Percentiles rank a stretch among this genome's conserved stretches.
phyloP scores from a whole-genome alignment of 208 protist species.

The Leishmania amazonensis region DNA sequence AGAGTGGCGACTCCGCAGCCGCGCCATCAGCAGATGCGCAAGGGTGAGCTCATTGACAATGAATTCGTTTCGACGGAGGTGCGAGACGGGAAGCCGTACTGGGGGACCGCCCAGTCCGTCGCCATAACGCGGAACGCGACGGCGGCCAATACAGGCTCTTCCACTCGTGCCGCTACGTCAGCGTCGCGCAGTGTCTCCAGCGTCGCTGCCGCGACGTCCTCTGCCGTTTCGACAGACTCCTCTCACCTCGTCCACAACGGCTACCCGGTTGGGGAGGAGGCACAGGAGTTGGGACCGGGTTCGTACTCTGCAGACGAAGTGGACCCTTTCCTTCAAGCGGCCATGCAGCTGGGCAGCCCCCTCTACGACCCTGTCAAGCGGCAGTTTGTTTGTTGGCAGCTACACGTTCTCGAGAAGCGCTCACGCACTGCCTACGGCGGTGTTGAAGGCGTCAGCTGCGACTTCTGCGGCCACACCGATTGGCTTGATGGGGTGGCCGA shows the following conservation, averaged over 20 bases:
- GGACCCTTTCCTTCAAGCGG: conserved; percentile 22
- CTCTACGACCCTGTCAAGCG: conserved; percentile 74
- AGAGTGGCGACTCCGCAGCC: not conserved
- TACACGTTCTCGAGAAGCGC: conserved; percentile 42
- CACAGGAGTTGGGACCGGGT: conserved; percentile 12
- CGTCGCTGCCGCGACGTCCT: conserved; percentile 4
- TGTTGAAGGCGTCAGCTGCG: conserved; percentile 82
- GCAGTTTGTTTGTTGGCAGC: conserved; percentile 69
- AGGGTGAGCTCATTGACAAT: not conserved
- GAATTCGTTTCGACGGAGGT: not conserved
- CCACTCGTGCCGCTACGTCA: conserved; percentile 22
- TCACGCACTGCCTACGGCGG: conserved; percentile 41
- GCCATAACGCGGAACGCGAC: not conserved
- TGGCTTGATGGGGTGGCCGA: conserved; percentile 42
- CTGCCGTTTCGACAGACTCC: not conserved
- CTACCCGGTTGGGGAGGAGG: conserved; percentile 13
- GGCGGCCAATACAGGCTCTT: not conserved
- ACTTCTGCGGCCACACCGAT: conserved; percentile 83
- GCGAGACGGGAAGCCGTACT: not conserved
- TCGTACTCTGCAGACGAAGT: conserved; percentile 15
- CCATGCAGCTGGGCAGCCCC: conserved; percentile 72
- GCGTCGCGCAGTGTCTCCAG: conserved; percentile 16
- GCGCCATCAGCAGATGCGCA: not conserved
- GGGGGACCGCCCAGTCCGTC: no score
- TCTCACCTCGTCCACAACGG: not conserved